These are phyloP conservation scores for Backusella australiensis DNA, from an alignment of 192 early-diverging fungal genomes.

Conservation along the genomic window DNA sequence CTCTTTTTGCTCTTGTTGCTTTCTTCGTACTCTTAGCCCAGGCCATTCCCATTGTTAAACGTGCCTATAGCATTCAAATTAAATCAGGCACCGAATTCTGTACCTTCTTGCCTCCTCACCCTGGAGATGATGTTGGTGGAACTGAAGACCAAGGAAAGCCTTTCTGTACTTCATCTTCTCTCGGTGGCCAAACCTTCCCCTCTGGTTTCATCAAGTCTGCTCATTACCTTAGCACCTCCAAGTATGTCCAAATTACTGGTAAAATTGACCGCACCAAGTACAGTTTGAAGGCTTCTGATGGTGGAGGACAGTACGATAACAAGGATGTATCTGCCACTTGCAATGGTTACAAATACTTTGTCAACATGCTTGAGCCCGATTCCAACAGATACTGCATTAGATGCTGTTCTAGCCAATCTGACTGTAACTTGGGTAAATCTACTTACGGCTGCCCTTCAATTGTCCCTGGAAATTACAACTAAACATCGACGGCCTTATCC, in stretches of 20 bases:
- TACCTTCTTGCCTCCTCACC: slow-evolving; percentile 37
- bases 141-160: slow-evolving; percentile 39
- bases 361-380: slow-evolving; percentile 36
- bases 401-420: slow-evolving; percentile 25
- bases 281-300: slow-evolving; percentile 23
- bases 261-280: slow-evolving; percentile 42
- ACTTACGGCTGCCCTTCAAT: slow-evolving; percentile 39
- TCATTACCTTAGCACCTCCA: slow-evolving; percentile 26
- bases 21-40: background rate
- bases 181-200: slow-evolving; percentile 39
- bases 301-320: slow-evolving; percentile 48
- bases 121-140: slow-evolving; percentile 36
- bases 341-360: slow-evolving; percentile 34
- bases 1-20: slow-evolving; percentile 2
- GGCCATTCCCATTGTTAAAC: slow-evolving; percentile 10
- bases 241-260: slow-evolving; percentile 53
- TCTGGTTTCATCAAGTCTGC: slow-evolving; percentile 47
- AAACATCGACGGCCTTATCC: background rate
- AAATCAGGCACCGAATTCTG: slow-evolving; percentile 20
- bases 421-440: slow-evolving; percentile 35
- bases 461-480: slow-evolving; percentile 42
- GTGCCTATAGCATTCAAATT: slow-evolving; percentile 8
- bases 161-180: slow-evolving; percentile 39
- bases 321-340: slow-evolving; percentile 22
- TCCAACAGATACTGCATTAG: slow-evolving; percentile 28